Percentiles rank a stretch among this genome's conserved stretches.
Evolutionary conservation across 2,329 filamentous ascomycete species (phyloP).

Genomic region (Xylariales sp.): DNA sequence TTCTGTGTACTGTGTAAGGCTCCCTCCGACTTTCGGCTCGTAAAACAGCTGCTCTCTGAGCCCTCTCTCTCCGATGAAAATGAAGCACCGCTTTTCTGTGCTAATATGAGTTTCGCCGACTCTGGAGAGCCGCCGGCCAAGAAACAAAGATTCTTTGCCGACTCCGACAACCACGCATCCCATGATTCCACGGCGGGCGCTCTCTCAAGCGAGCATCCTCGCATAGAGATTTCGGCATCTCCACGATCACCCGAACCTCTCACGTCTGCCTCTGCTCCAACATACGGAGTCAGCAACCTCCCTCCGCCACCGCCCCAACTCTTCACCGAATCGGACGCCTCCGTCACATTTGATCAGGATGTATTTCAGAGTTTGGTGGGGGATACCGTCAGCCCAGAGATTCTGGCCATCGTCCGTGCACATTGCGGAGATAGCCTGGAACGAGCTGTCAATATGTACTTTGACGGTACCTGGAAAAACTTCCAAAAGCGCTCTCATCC

Average conservation of each 20-base stretch:
- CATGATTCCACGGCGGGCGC: slow-evolving; percentile 40
- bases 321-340: slow-evolving; percentile 34
- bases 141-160: slow-evolving; percentile 56
- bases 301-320: slow-evolving; percentile 24
- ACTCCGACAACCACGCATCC: slow-evolving; percentile 47
- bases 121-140: slow-evolving; percentile 52
- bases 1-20: neutral
- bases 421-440: slow-evolving; percentile 69
- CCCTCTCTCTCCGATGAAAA: slow-evolving; percentile 8
- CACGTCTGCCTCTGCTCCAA: neutral
- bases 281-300: neutral
- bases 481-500: slow-evolving; percentile 51
- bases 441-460: slow-evolving; percentile 75
- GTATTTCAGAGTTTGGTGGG: slow-evolving; percentile 71
- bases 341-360: slow-evolving; percentile 63
- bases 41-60: neutral
- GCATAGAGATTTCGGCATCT: slow-evolving; percentile 38
- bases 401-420: slow-evolving; percentile 62
- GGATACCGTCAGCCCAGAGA: slow-evolving; percentile 62
- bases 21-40: neutral
- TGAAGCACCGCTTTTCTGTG: slow-evolving; percentile 1
- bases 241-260: slow-evolving; percentile 41
- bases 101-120: slow-evolving; percentile 54
- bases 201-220: slow-evolving; percentile 36
- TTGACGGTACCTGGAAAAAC: slow-evolving; percentile 74